Evolutionary conservation across 2,329 filamentous ascomycete genomes (phyloP), one percentile per base, ranked within the genome.

Genomic region (Acarospora socialis): DNA sequence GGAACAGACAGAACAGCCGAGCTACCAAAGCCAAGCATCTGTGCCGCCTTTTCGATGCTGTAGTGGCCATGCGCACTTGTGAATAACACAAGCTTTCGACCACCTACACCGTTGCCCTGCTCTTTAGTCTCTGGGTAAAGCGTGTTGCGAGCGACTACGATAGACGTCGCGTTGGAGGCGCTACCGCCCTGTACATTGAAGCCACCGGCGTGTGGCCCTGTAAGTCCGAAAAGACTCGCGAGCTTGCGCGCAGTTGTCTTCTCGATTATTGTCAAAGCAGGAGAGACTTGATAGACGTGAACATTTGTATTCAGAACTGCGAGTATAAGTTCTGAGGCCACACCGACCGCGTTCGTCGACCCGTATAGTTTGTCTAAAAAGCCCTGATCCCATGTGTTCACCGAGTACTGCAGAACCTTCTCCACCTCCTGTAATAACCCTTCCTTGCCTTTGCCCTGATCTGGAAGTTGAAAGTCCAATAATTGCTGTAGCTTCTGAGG

Each of bases 371-470:
- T 95, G 58, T 94, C 86, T 49, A 95, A 59, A 56, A 95, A 98
- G 7, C 87, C 87, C 56, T 93, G 86, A 49, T 92, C 81, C 81
- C 86, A 95, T n/a, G 87, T 94, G 58, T 98, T 98, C 49, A 95
- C 87, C 48, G 80, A 90, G 55, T 92, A 84, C 41, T 71, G 66
- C 24, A 95, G 64, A 13, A 94, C 65, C 38, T 74, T 69, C 43
- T 73, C 61, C 27, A 92, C 67, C 3, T 72, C 71, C 20, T 73
- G 65, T 17, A 93, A 60, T 19, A 94, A 60, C 0, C 86, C 87
- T 25, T 80, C 70, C 44, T 79, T 79, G 1, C 76, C 78, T 39
- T 59, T 61, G 5, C 70, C 75, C 3, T 54, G 57, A 2, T 56
- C 46, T 0, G 78, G 74, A 4, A 83, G 59, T 5, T 52, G 44